Conservation (phyloP, 176 grass and related monocot genomes). For the Phyllostachys edulis region DNA sequence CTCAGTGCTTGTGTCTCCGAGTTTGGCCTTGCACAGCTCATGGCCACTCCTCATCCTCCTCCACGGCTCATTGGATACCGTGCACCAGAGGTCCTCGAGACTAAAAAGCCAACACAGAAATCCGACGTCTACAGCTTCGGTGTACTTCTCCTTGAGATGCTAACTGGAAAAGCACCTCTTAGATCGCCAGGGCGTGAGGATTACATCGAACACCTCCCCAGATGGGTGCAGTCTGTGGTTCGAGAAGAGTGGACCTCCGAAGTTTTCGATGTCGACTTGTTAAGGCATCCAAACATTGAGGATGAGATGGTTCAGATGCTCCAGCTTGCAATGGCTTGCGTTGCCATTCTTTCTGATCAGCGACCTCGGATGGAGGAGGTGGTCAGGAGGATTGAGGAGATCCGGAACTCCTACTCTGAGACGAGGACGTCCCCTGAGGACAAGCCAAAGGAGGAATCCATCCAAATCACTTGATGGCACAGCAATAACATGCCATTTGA, state of each 20-base stretch:
- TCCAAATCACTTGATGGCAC: slow-evolving; percentile 18
- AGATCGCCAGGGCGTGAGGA: slow-evolving; percentile 59
- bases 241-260: slow-evolving; percentile 93
- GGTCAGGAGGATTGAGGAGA: slow-evolving; percentile 66
- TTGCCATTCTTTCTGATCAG: slow-evolving; percentile 55
- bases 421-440: slow-evolving; percentile 41
- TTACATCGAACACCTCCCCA: slow-evolving; percentile 66
- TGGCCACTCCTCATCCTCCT: slow-evolving; percentile 42
- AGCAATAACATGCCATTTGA: not conserved
- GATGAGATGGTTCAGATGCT: slow-evolving; percentile 96
- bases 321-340: slow-evolving; percentile 86
- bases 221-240: slow-evolving; percentile 96
- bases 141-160: slow-evolving; percentile 80
- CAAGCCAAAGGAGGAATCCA: slow-evolving; percentile 9
- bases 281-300: slow-evolving; percentile 66
- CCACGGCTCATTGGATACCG: slow-evolving; percentile 65
- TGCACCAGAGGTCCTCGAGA: slow-evolving; percentile 73
- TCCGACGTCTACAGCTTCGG: slow-evolving; percentile 96
- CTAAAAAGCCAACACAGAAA: slow-evolving; percentile 61
- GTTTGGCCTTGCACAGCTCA: slow-evolving; percentile 65
- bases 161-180: slow-evolving; percentile 73
- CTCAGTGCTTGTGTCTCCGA: slow-evolving; percentile 53
- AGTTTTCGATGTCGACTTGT: slow-evolving; percentile 91
- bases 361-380: slow-evolving; percentile 72
- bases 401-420: slow-evolving; percentile 36